Conservation (phyloP, 352 stramenopile species). For the Pythium myriotylum region DNA sequence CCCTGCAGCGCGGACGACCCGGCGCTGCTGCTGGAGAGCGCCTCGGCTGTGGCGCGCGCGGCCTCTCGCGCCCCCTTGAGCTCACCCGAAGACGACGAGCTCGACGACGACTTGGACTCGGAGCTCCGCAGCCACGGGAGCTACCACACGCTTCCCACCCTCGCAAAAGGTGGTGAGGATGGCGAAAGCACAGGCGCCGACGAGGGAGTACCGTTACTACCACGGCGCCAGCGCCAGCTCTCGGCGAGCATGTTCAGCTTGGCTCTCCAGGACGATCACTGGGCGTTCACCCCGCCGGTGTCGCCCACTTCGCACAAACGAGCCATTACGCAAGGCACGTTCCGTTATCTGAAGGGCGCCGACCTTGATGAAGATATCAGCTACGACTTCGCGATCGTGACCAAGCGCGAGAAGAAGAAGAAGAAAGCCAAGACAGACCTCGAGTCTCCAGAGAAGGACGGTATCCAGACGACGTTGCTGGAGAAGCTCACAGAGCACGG, state of each 20-base stretch:
- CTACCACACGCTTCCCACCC: background rate
- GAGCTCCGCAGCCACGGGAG: constrained; percentile 1
- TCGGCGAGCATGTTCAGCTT: constrained; percentile 53
- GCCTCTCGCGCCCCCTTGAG: background rate
- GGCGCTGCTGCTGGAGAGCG: constrained; percentile 15
- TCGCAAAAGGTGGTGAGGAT: background rate
- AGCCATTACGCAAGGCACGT: constrained; percentile 39
- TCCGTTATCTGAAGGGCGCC: constrained; percentile 57
- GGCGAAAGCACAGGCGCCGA: background rate
- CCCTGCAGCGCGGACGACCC: constrained; percentile 1
- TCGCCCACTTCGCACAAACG: constrained; percentile 38
- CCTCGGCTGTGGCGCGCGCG: constrained; percentile 1
- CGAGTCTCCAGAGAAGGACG: constrained; percentile 34
- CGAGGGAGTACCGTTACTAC: constrained; percentile 5
- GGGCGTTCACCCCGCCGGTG: constrained; percentile 47
- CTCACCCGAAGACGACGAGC: constrained; percentile 4
- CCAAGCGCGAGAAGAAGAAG: constrained; percentile 36
- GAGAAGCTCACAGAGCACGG: constrained; percentile 65
- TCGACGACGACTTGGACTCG: constrained; percentile 10
- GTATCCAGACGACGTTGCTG: constrained; percentile 46
- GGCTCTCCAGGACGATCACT: constrained; percentile 63
- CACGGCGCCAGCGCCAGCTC: constrained; percentile 35
- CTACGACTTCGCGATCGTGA: constrained; percentile 84
- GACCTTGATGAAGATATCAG: constrained; percentile 44
- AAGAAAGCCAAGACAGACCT: constrained; percentile 19